Base-by-base conservation (phyloP, 208 protist genomes). In the Cochliopodium minus region DNA sequence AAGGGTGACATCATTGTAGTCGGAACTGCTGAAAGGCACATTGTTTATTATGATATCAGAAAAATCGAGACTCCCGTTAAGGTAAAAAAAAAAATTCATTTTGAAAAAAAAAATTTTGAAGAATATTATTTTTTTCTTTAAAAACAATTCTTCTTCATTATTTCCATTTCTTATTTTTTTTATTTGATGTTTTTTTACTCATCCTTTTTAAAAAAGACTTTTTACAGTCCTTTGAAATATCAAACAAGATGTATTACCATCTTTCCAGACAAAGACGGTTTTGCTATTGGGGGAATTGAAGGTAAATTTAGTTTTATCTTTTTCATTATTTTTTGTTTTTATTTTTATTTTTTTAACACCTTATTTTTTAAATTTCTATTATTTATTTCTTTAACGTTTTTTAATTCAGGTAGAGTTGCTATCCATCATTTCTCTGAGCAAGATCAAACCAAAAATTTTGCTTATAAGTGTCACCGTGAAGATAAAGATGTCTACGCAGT, bases 401-500 rank as follows among this genome's bases (percentile, higher is more conserved):
- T n/a, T n/a, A n/a, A n/a, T n/a, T n/a, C n/a, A n/a, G n/a, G n/a
- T n/a, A 36, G 75, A 38, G 70, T 77, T 22, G 68, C 65, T 34
- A 62, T 83, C 43, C 52, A 77, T 28, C 74, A 67, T 32, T 30
- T 77, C 13, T 26, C 69, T 25, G 46, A 66, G 15, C 29, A 40
- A 35, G 32, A 33, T 34, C 43, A 51, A 23, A 33, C 20, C 48
- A 57, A 66, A 17, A 63, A 71, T 47, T 83, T 79, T 59, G 67
- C 74, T 26, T 83, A 82, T 53, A 83, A 78, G 53, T 83, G 78
- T 61, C 78, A 83, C 56, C 59, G 78, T 45, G 53, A 65, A 13
- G 65, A 32, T 33, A 35, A 33, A 33, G 36, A 69, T 7, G 64
- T 79, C 30, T 79, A 76, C 33, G 28, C 67, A 15, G 69, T 83